Percentiles rank a stretch among this genome's conserved stretches.
Conservation (phyloP, 441 rosid genomes). For the Jatropha podagrica region DNA sequence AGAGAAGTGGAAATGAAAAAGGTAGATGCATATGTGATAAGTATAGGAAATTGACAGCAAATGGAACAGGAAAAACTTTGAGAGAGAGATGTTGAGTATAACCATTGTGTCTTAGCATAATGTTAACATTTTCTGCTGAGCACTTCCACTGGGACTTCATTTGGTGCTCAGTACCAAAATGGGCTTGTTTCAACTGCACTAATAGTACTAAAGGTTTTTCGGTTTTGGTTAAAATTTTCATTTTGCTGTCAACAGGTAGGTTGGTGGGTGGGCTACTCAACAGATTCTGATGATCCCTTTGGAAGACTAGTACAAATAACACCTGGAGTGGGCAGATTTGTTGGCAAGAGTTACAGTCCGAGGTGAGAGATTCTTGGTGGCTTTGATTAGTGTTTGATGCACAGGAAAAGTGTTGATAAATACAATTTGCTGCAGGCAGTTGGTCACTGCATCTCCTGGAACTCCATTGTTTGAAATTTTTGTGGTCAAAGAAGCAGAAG, state of each 20-base stretch:
- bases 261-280: conserved; percentile 95
- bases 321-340: conserved; percentile 85
- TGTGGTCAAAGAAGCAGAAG: conserved; percentile 73
- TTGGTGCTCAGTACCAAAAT: background rate
- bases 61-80: background rate
- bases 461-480: conserved; percentile 89
- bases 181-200: background rate
- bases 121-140: background rate
- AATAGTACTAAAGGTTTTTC: background rate
- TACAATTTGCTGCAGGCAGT: conserved; percentile 62
- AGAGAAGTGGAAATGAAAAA: background rate
- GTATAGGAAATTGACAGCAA: background rate
- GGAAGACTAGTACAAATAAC: conserved; percentile 79
- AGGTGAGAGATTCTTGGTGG: conserved; percentile 45
- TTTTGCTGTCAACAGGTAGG: conserved; percentile 61
- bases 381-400: conserved; percentile 16
- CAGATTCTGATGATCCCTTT: conserved; percentile 79
- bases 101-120: background rate
- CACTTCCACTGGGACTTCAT: background rate
- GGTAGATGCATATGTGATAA: background rate
- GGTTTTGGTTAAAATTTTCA: conserved; percentile 7
- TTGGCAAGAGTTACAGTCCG: conserved; percentile 85
- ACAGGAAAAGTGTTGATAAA: conserved; percentile 19
- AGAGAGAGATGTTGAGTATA: background rate
- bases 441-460: conserved; percentile 77